phyloP scores from a whole-genome alignment of 1,139 yeast species.

The Pneumocystis oryctolagi region DNA sequence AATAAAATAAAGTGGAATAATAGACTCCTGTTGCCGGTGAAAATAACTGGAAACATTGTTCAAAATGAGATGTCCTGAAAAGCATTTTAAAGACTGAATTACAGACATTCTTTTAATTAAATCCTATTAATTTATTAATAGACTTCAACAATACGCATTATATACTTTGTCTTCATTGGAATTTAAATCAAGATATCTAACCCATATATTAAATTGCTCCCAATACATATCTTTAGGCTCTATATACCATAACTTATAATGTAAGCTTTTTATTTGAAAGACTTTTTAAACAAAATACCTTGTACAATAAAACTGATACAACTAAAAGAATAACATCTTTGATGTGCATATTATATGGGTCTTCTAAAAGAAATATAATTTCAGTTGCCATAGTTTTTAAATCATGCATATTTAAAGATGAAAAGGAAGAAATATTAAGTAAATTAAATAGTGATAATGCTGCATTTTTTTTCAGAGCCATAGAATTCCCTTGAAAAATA shows the following conservation, averaged over 20 bases:
- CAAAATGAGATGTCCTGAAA: background rate
- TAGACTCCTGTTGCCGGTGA: constrained; percentile 1
- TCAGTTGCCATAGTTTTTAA: background rate
- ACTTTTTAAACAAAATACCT: background rate
- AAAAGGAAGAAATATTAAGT: background rate
- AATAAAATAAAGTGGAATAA: constrained; percentile 11
- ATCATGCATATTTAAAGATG: background rate
- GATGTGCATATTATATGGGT: background rate
- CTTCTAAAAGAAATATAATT: background rate
- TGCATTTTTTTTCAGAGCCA: background rate
- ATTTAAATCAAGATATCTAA: background rate
- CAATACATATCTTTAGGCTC: background rate
- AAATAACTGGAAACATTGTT: background rate
- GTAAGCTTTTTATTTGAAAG: background rate
- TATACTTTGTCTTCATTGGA: constrained; percentile 1
- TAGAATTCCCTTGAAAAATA: background rate
- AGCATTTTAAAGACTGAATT: constrained; percentile 9
- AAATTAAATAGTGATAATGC: background rate
- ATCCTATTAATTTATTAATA: constrained; percentile 13
- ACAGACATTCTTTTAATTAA: constrained; percentile 13
- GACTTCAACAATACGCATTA: background rate
- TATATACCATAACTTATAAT: background rate
- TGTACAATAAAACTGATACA: background rate
- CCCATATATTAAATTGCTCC: background rate
- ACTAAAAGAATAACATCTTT: background rate